Base-by-base conservation (phyloP, 805 yeast genomes). In the Metschnikowia borealis region DNA sequence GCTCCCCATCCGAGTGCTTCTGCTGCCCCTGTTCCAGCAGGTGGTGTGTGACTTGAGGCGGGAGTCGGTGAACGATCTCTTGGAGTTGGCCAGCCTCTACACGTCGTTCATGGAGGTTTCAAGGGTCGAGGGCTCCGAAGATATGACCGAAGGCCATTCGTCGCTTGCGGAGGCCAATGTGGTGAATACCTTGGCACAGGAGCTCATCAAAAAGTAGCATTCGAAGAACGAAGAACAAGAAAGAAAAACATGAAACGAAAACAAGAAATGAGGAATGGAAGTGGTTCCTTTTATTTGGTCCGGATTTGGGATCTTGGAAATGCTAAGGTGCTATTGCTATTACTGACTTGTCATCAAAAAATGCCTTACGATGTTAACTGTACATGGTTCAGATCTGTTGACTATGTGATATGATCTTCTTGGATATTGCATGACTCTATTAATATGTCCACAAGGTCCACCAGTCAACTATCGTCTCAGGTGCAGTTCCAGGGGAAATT, bases 21-120 rank as follows among this genome's bases (percentile, higher is more conserved):
- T 75, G 61, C 73, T 80, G 46, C 74, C 68, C 20, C 69, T 80
- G 7, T 80, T 80, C 57, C 77, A 76, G 59, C 83, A 80, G 54
- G 59, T 80, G 38, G 66, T 80, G 14, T 74, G 71, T 56, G 80
- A 80, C 39, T 66, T 80, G 52, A 67, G 78, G 46, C 76, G 81
- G 0, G 79, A 73, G 32, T 72, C 80, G 0, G 64, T 80, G 3
- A 53, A 61, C 1, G 84, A 79, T 52, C 62, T 80, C 54, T 62
- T 68, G 39, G 83, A 78, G 48, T 62, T 80, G 53, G 71, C 78
- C 6, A 66, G 67, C 26, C 60, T 78, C 35, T 78, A 77, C 60
- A 58, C 70, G 32, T 69, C 79, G 0, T 63, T 78, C 44, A 58
- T 78, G 41, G 81, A 79, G 51, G 79, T 75, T 1, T 66, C 70